Conservation (phyloP, 1,284 basidiomycete genomes). For the Xerocomus amazonicus region DNA sequence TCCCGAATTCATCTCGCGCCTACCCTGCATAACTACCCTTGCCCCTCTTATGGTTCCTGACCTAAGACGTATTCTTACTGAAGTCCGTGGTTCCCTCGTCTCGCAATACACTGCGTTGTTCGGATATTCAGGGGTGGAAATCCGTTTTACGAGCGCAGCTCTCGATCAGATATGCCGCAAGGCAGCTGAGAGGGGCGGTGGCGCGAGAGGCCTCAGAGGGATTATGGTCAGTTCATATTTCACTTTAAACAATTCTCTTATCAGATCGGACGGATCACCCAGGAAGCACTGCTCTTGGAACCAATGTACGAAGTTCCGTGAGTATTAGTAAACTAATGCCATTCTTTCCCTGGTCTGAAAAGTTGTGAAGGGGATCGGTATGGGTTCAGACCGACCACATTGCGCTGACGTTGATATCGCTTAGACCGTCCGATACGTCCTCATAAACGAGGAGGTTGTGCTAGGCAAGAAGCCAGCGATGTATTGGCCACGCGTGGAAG, state of each 20-base stretch:
- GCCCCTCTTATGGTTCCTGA: conserved; percentile 71
- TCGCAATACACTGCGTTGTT: conserved; percentile 88
- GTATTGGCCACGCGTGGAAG: conserved; percentile 63
- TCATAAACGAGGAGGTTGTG: conserved; percentile 55
- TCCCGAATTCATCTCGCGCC: conserved; percentile 89
- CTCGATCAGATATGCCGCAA: conserved; percentile 74
- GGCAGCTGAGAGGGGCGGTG: conserved; percentile 79
- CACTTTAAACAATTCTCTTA: neutral
- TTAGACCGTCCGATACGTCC: conserved; percentile 58
- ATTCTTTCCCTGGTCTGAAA: conserved; percentile 4
- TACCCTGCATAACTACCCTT: conserved; percentile 85
- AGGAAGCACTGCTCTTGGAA: conserved; percentile 79
- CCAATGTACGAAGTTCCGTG: conserved; percentile 91
- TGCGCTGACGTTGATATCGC: conserved; percentile 7
- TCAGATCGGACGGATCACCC: conserved; percentile 8
- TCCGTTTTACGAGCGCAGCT: conserved; percentile 75
- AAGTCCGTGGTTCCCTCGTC: conserved; percentile 86
- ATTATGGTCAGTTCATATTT: conserved; percentile 64
- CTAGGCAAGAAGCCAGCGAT: conserved; percentile 46
- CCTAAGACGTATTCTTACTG: conserved; percentile 85
- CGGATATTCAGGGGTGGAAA: conserved; percentile 75
- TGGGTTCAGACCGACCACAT: conserved; percentile 10
- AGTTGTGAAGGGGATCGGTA: conserved; percentile 43
- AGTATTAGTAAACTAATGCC: conserved; percentile 38
- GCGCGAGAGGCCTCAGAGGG: conserved; percentile 83